phyloP scores from a whole-genome alignment of 305 asterid species.

The Ilex paraguariensis region DNA sequence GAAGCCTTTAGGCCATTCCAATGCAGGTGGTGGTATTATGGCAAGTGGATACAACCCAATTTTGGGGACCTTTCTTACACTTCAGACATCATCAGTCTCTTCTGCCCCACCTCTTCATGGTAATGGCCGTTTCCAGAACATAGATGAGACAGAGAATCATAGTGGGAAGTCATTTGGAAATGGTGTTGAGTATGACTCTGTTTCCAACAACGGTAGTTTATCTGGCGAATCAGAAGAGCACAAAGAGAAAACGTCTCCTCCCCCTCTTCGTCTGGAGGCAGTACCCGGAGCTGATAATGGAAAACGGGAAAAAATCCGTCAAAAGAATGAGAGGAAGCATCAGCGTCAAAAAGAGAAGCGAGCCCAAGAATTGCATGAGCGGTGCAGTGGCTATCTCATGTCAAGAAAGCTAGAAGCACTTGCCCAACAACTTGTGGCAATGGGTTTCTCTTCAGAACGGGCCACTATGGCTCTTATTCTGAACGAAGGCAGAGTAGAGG shows the following conservation, averaged over 20 bases:
- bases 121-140: constrained; percentile 64
- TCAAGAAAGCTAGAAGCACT: constrained; percentile 84
- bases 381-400: constrained; percentile 85
- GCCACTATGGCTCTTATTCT: constrained; percentile 84
- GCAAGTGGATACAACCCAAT: constrained; percentile 82
- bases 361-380: constrained; percentile 86
- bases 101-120: constrained; percentile 33
- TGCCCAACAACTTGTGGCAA: constrained; percentile 73
- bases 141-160: constrained; percentile 67
- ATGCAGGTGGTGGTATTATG: constrained; percentile 35
- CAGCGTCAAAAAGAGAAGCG: constrained; percentile 95
- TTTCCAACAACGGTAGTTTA: constrained; percentile 85
- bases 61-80: constrained; percentile 58
- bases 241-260: constrained; percentile 53
- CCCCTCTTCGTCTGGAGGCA: constrained; percentile 38
- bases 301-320: constrained; percentile 82
- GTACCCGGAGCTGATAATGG: constrained; percentile 81
- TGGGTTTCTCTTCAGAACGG: constrained; percentile 84
- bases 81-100: constrained; percentile 52
- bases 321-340: constrained; percentile 86
- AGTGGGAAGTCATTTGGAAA: constrained; percentile 42
- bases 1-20: constrained; percentile 50
- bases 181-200: constrained; percentile 54
- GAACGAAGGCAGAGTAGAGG: constrained; percentile 85
- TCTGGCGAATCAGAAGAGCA: constrained; percentile 94